These are phyloP conservation scores for Yarrowia keelungensis DNA, from an alignment of 805 yeast genomes.

Conservation along the genomic window DNA sequence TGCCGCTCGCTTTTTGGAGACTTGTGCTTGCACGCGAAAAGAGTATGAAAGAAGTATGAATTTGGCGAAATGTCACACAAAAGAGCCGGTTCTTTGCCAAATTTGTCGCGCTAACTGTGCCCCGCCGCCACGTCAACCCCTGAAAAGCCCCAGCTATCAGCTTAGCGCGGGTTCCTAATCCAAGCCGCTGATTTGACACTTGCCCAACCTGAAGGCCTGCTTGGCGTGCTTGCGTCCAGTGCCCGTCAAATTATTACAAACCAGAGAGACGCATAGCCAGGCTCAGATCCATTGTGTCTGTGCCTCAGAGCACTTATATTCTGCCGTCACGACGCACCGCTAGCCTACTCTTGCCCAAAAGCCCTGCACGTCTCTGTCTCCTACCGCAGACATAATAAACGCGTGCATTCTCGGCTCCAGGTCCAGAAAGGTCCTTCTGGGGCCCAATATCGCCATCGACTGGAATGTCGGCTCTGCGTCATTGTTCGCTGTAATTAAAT, in stretches of 20 bases:
- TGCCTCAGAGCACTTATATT: neutral
- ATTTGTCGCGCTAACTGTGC: too few relatives aligned
- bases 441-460: too few relatives aligned
- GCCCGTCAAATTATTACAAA: neutral
- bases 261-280: neutral
- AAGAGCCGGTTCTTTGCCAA: too few relatives aligned
- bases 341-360: neutral
- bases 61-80: too few relatives aligned
- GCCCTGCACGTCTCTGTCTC: neutral
- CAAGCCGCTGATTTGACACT: neutral
- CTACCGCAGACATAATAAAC: neutral
- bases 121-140: neutral
- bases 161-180: neutral
- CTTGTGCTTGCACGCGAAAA: too few relatives aligned
- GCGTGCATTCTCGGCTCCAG: neutral
- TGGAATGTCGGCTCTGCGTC: neutral
- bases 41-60: too few relatives aligned
- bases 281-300: constrained; percentile 6
- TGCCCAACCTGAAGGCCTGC: neutral
- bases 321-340: neutral
- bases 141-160: neutral
- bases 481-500: neutral
- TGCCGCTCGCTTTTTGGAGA: too few relatives aligned
- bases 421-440: constrained; percentile 1
- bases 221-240: too few relatives aligned